Percentiles rank a stretch among this genome's conserved stretches.
phyloP scores from a whole-genome alignment of 2,329 filamentous ascomycete genomes.

The Arthrobotrys sphaeroides region DNA sequence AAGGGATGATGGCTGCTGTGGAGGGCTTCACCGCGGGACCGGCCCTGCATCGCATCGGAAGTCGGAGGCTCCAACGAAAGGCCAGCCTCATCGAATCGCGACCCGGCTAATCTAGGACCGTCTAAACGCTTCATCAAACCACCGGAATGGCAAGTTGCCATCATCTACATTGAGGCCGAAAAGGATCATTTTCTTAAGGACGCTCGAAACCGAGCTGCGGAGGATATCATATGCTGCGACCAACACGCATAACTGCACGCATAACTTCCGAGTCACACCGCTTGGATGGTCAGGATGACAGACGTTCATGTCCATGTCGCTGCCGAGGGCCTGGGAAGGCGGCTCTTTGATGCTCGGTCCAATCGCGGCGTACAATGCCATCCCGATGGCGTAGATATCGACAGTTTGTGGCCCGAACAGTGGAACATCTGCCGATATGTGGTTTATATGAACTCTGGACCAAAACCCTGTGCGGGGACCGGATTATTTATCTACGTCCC shows the following conservation, averaged over 20 bases:
- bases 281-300: neutral
- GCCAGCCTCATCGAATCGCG: slow-evolving; percentile 23
- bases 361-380: neutral
- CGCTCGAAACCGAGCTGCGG: neutral
- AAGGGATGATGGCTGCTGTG: neutral
- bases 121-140: slow-evolving; percentile 11
- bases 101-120: slow-evolving; percentile 13
- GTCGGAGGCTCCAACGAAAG: slow-evolving; percentile 37
- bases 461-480: neutral
- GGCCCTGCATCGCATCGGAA: slow-evolving; percentile 24
- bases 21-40: slow-evolving; percentile 26
- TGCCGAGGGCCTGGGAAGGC: neutral
- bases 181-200: neutral
- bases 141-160: slow-evolving; percentile 1
- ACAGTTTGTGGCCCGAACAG: neutral
- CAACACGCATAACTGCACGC: neutral
- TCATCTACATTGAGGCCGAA: neutral
- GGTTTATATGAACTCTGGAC: no score
- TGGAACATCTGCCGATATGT: no score
- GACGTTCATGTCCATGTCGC: neutral
- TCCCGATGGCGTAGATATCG: slow-evolving; percentile 1
- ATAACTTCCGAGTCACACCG: slow-evolving; percentile 7
- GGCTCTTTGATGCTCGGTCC: neutral
- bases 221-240: neutral
- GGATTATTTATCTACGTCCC: neutral